phyloP scores from a whole-genome alignment of 2,329 filamentous ascomycete species.

The Dendrostoma leiphaemia region DNA sequence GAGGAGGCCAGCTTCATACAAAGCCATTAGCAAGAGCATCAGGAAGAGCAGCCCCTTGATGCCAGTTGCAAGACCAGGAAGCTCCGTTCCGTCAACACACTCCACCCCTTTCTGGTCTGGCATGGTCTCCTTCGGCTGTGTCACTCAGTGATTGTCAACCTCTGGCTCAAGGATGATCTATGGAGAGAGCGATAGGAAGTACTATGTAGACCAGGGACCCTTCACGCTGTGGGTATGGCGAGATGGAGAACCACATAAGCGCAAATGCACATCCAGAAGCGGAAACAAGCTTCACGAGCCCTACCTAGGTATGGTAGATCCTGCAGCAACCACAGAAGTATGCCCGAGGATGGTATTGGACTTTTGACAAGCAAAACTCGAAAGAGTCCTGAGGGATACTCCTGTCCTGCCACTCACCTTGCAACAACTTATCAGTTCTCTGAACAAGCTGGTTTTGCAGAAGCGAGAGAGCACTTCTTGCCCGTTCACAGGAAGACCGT shows the following conservation, averaged over 20 bases:
- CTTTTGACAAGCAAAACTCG: background rate
- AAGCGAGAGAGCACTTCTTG: background rate
- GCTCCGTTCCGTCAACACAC: constrained; percentile 7
- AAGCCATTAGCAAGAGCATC: background rate
- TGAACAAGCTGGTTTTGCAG: constrained; percentile 6
- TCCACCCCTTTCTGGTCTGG: constrained; percentile 4
- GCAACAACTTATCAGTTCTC: constrained; percentile 17
- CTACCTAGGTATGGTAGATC: too few relatives aligned
- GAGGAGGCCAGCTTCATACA: background rate
- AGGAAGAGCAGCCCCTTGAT: background rate
- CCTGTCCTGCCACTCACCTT: constrained; percentile 15
- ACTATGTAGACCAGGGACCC: background rate
- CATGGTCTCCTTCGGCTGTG: constrained; percentile 1
- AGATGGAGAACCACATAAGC: background rate
- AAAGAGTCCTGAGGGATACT: background rate
- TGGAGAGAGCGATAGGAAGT: background rate
- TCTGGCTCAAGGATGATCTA: background rate
- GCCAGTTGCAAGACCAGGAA: constrained; percentile 6
- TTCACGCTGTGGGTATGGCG: constrained; percentile 6
- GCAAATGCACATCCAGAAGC: background rate
- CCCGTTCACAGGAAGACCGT: background rate
- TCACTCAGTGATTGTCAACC: constrained; percentile 4
- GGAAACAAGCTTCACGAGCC: background rate
- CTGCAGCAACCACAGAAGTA: background rate
- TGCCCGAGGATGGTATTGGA: background rate